These are phyloP conservation scores for Phytophthora pistaciae DNA, from an alignment of 352 stramenopile species.

Conservation along the genomic window DNA sequence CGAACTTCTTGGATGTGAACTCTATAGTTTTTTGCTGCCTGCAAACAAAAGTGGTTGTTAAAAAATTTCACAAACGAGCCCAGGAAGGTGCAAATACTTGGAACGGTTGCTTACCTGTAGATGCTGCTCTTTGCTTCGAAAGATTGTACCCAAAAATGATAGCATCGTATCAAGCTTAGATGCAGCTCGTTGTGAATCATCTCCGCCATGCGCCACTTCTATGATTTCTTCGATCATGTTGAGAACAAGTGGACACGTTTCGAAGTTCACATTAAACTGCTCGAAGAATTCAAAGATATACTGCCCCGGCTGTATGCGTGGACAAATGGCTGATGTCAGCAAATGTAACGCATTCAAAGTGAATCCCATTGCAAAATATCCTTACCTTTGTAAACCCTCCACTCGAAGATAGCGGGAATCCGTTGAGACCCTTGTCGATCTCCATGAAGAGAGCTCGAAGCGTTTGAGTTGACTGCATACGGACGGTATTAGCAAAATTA, in stretches of 20 bases:
- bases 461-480: conserved; percentile 73
- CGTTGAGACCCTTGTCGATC: conserved; percentile 86
- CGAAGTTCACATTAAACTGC: conserved; percentile 91
- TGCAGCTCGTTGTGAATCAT: conserved; percentile 64
- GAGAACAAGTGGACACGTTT: conserved; percentile 87
- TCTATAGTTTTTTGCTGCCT: conserved; percentile 84
- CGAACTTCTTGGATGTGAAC: conserved; percentile 92
- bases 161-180: conserved; percentile 87
- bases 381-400: conserved; percentile 87
- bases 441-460: conserved; percentile 85
- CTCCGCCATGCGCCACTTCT: conserved; percentile 77
- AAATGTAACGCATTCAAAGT: neutral
- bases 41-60: conserved; percentile 12
- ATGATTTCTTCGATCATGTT: conserved; percentile 92
- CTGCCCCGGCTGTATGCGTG: conserved; percentile 60
- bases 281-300: conserved; percentile 94
- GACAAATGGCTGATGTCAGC: conserved; percentile 1
- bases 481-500: conserved; percentile 15
- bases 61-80: neutral
- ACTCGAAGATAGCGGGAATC: conserved; percentile 73
- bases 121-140: conserved; percentile 85
- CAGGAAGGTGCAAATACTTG: neutral
- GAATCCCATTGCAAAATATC: neutral
- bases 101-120: conserved; percentile 46
- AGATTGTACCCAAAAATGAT: conserved; percentile 89